Conservation (phyloP, 495 filamentous ascomycete species). For the Halenospora varia region DNA sequence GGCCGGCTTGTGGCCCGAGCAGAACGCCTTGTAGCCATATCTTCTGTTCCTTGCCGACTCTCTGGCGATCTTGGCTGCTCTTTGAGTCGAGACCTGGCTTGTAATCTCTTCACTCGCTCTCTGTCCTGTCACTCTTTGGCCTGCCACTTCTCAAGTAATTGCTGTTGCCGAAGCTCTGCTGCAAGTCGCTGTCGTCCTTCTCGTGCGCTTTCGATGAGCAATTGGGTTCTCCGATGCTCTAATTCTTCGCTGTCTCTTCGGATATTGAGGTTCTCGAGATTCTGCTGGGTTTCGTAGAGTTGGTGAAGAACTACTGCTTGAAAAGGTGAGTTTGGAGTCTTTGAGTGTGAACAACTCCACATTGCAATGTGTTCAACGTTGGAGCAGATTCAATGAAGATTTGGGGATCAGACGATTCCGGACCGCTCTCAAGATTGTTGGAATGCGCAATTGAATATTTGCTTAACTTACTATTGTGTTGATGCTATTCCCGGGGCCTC, state of each 20-base stretch:
- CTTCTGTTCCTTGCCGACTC: background rate
- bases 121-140: no score
- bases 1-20: constrained; percentile 26
- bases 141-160: no score
- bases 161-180: no score
- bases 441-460: background rate
- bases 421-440: background rate
- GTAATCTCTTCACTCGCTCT: no score
- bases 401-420: no score
- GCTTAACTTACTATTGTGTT: constrained; percentile 17
- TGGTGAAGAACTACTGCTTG: background rate
- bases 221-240: background rate
- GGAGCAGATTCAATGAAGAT: background rate
- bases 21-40: constrained; percentile 28
- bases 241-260: background rate
- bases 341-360: background rate
- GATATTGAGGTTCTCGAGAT: background rate
- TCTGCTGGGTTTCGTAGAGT: no score
- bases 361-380: background rate
- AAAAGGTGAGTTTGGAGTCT: background rate
- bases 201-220: no score
- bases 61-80: background rate
- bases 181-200: no score
- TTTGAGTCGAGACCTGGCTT: no score
- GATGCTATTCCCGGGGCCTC: background rate